Evolutionary conservation across 2,329 filamentous ascomycete genomes (phyloP).

Genomic region (Drechmeria coniospora): DNA sequence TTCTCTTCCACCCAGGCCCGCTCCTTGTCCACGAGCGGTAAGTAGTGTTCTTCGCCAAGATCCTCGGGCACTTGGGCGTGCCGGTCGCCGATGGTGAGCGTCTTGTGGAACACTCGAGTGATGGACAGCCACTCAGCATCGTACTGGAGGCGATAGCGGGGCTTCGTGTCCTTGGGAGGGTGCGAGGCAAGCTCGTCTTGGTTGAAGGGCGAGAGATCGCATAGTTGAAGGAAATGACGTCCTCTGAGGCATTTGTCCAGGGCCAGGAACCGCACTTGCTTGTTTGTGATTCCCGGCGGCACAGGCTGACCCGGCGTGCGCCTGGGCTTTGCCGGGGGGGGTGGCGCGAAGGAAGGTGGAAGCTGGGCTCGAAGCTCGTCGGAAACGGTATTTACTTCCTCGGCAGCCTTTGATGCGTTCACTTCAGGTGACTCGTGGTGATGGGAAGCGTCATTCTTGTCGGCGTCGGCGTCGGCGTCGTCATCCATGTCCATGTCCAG

Average conservation of each 20-base stretch:
- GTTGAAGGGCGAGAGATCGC: slow-evolving; percentile 41
- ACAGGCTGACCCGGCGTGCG: slow-evolving; percentile 43
- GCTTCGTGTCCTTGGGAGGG: slow-evolving; percentile 7
- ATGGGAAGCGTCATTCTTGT: slow-evolving; percentile 1
- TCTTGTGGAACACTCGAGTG: slow-evolving; percentile 59
- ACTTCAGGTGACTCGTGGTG: too few relatives aligned
- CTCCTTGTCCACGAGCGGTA: slow-evolving; percentile 50
- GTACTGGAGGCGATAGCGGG: slow-evolving; percentile 53
- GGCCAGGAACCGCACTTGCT: slow-evolving; percentile 66
- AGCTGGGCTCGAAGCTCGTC: slow-evolving; percentile 57
- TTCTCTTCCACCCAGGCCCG: slow-evolving; percentile 70
- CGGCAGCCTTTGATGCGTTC: not conserved
- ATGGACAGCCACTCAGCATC: slow-evolving; percentile 95
- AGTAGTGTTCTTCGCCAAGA: slow-evolving; percentile 54
- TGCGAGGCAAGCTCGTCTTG: slow-evolving; percentile 9
- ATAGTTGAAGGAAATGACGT: slow-evolving; percentile 68
- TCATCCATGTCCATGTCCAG: slow-evolving; percentile 41
- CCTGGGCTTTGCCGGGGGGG: slow-evolving; percentile 15
- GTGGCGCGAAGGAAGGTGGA: slow-evolving; percentile 54
- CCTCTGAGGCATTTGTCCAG: slow-evolving; percentile 80
- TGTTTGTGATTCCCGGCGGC: slow-evolving; percentile 62
- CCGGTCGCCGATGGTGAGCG: slow-evolving; percentile 48
- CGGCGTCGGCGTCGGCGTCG: slow-evolving; percentile 3
- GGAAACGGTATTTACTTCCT: slow-evolving; percentile 25
- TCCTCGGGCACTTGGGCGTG: slow-evolving; percentile 38